Conservation (phyloP, 2,329 filamentous ascomycete species). For the Penicillium brasilianum region DNA sequence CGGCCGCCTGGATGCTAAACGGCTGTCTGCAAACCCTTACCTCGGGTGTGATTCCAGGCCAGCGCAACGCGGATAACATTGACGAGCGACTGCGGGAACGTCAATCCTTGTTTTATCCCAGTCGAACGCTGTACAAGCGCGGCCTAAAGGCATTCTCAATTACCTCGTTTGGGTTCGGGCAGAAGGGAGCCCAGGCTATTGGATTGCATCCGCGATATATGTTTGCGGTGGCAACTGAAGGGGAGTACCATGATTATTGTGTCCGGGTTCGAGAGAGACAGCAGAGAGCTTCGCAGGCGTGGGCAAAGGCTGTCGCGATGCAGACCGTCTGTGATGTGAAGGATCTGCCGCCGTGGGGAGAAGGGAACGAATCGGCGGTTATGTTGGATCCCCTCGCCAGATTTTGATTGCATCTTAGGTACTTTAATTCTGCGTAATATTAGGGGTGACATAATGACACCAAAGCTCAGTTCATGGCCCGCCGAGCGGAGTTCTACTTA, state of each 20-base stretch:
- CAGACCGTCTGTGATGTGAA: conserved; percentile 2
- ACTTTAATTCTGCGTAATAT: background rate
- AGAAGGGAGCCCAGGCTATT: conserved; percentile 1
- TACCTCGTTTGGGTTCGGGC: conserved; percentile 1
- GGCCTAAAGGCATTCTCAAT: conserved; percentile 3
- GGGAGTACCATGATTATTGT: conserved; percentile 3
- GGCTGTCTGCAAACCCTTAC: conserved; percentile 93
- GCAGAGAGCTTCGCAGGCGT: background rate
- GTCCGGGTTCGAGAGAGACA: conserved; percentile 1
- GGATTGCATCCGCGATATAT: background rate
- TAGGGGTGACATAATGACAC: too few relatives aligned
- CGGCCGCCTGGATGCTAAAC: conserved; percentile 99
- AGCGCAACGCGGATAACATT: conserved; percentile 95
- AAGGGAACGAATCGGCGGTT: background rate
- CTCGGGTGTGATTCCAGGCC: conserved; percentile 87
- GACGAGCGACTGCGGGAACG: conserved; percentile 53
- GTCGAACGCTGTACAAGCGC: background rate
- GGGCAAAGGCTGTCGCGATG: conserved; percentile 1
- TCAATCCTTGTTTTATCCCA: background rate
- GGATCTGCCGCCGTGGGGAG: background rate
- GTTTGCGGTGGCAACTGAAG: conserved; percentile 1
- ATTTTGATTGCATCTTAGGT: background rate
- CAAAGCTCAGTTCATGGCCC: too few relatives aligned
- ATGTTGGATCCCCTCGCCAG: conserved; percentile 2
- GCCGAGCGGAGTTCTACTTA: too few relatives aligned